phyloP scores from a whole-genome alignment of 768 basidiomycete genomes.

The Suillus spraguei region DNA sequence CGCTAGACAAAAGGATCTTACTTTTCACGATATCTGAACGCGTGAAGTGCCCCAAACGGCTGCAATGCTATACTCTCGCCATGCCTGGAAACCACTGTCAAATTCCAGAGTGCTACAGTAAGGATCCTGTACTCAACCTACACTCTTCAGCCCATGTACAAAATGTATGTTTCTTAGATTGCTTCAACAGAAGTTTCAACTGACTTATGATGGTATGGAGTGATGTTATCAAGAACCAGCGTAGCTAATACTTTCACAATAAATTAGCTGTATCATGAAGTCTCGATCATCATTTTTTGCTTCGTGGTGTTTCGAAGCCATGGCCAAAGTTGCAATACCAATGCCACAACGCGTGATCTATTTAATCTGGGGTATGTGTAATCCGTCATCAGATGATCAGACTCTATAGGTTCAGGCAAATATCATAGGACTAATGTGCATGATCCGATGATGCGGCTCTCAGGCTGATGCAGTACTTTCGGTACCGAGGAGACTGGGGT shows the following conservation, averaged over 20 bases:
- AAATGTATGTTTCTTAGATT: too few species aligned
- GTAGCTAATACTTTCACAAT: not conserved
- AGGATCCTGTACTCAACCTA: too few species aligned
- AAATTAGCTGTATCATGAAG: not conserved
- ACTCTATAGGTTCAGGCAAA: not conserved
- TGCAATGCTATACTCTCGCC: too few species aligned
- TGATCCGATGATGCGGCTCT: not conserved
- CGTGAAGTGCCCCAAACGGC: too few species aligned
- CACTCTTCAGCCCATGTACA: too few species aligned
- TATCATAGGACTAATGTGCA: not conserved
- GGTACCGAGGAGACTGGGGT: not conserved
- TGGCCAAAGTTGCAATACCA: too few species aligned
- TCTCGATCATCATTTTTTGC: not conserved
- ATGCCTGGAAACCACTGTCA: too few species aligned
- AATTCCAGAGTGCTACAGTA: too few species aligned
- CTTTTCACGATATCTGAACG: too few species aligned
- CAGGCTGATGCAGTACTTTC: not conserved
- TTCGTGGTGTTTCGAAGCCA: not conserved
- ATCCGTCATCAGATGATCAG: not conserved
- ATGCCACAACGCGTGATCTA: not conserved
- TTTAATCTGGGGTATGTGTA: not conserved
- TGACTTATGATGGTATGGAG: not conserved
- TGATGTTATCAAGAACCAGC: not conserved
- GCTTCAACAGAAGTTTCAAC: not conserved
- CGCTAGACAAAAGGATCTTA: too few species aligned